Base-by-base conservation (phyloP, 164 flowering plant genomes). In the Aristolochia fimbriata region DNA sequence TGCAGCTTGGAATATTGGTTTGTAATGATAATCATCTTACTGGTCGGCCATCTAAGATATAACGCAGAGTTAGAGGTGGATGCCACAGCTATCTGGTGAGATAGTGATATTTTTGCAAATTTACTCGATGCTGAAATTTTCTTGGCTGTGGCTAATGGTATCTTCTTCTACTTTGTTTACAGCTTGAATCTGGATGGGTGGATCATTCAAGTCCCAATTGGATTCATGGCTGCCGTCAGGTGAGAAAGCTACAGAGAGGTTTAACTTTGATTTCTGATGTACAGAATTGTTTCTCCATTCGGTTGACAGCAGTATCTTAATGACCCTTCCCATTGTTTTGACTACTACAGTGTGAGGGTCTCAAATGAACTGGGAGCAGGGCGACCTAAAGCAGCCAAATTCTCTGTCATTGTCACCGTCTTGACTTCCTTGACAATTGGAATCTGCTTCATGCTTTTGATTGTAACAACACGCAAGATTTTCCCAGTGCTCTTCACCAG, bases 331-430 rank as follows among this genome's bases (percentile, higher is more conserved):
- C 13, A 59, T 45, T 14, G 17, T 15, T 45, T 17, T 24, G 33
- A 49, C 15, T 41, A 37, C 43, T 37, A 17, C 59, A 66, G 70
- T 33, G 70, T 66, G n/a, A 27, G 70, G 47, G 63, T 66, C 5
- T 53, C 64, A 22, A 66, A 66, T 66, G 70, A 66, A 47, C 64
- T 66, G 10, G 70, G 70, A 61, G 70, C 65, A 14, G 48, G 65
- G 15, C 59, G 43, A 6, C 70, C 70, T 17, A 66, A 45, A 17
- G 50, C 63, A 0, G 70, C 70, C 12, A 66, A 61, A 43, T 66
- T 66, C 37, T 66, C 70, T 3, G 51, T 60, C 6, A 3, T 66
- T 7, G 58, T 66, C 21, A 14, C 47, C 1, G 58, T 37, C 43
- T 37, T 37, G 43, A 37, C 43, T 37, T 37, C 43, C 9, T 37